phyloP scores from a whole-genome alignment of 805 yeast genomes.

The Metschnikowia kofuensis region DNA sequence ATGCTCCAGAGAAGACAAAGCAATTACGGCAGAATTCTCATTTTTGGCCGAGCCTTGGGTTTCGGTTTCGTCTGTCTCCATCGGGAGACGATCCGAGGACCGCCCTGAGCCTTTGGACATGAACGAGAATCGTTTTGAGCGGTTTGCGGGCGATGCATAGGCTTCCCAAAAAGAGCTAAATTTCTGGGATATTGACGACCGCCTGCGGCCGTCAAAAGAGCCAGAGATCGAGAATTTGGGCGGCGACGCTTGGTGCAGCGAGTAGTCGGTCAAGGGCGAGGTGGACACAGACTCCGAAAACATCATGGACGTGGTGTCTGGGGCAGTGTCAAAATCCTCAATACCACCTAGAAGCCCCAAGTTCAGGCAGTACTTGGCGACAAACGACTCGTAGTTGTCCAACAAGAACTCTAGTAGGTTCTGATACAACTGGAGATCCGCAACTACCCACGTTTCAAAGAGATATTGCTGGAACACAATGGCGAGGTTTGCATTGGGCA shows the following conservation, averaged over 20 bases:
- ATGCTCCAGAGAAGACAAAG: background rate
- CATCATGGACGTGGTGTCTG: constrained; percentile 6
- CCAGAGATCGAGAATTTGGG: constrained; percentile 5
- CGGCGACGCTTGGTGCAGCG: constrained; percentile 12
- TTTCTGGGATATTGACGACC: constrained; percentile 19
- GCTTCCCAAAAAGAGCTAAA: constrained; percentile 19
- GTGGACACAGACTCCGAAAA: constrained; percentile 11
- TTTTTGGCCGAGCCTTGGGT: constrained; percentile 1
- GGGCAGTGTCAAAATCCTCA: constrained; percentile 8
- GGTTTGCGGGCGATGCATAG: constrained; percentile 19
- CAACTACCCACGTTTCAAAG: constrained; percentile 17
- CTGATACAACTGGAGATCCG: constrained; percentile 13
- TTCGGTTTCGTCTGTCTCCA: background rate
- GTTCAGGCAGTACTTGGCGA: constrained; percentile 8
- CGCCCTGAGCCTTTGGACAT: constrained; percentile 6
- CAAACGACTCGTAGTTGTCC: constrained; percentile 14
- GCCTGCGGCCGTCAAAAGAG: constrained; percentile 10
- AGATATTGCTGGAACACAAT: constrained; percentile 34
- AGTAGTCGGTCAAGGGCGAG: constrained; percentile 16
- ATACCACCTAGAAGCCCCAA: constrained; percentile 10
- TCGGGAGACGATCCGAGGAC: constrained; percentile 6
- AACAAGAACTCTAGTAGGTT: constrained; percentile 18
- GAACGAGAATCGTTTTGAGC: constrained; percentile 20
- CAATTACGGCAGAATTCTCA: background rate
- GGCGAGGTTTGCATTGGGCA: constrained; percentile 27